Evolutionary conservation across 2,329 filamentous ascomycete species (phyloP), one percentile per base, ranked within the genome.

Genomic region (Magnaporthiopsis incrustans): DNA sequence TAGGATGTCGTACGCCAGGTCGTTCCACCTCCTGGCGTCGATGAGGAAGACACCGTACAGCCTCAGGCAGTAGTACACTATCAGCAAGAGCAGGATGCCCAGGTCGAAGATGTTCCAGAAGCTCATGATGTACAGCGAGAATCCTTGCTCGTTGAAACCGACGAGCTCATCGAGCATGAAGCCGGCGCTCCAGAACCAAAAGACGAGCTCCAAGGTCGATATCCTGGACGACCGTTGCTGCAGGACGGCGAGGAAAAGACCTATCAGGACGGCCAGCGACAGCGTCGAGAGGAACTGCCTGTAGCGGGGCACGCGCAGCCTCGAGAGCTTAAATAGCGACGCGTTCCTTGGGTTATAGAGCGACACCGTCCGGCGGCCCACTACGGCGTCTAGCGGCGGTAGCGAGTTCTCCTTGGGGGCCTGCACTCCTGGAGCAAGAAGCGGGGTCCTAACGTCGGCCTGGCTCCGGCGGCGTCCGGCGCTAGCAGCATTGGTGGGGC

Each of bases 61-160:
- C 64, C 94, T 87, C 78, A 97, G 87, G 70, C 90, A 90, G 74
- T 97, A 96, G 78, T 97, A 97, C 64, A 91, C 84, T 70, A 96
- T 87, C 69, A 97, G 86, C 66, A 97, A 80, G 30, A 96, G 78
- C 63, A 97, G 78, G 63, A 97, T 97, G 11, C 93, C 93, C 53
- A 97, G 80, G 72, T 97, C 94, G 74, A 97, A 97, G 53, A 93
- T 86, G 74, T 97, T 97, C 94, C 94, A 97, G 74, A 97, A 95
- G 74, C 92, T 96, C 87, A 97, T 94, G 71, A 97, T 91, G 77
- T 97, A 98, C 35, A 98, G 84, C 53, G 92, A 93, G 74, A 97
- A 97, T 3, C 94, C 94, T 76, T 97, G 92, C 75, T 98, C 94
- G 69, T 93, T 97, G 80, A 97, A 97, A 14, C 93, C 93, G 25